Evolutionary conservation across 2,329 filamentous ascomycete genomes (phyloP).

Genomic region (Phoma sp.): DNA sequence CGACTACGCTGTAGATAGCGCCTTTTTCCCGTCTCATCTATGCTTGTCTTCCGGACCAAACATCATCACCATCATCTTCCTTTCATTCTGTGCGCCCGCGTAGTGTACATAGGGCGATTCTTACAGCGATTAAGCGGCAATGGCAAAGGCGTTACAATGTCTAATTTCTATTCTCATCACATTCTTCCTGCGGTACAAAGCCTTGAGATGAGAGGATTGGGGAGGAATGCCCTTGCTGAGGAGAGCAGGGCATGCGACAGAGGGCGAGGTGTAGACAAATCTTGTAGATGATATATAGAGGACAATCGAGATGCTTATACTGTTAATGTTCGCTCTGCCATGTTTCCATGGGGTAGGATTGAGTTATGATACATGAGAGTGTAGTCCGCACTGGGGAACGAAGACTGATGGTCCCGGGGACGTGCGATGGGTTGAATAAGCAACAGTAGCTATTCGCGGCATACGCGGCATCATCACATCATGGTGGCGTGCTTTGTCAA

Average conservation of each 20-base stretch:
- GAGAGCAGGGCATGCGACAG: background rate
- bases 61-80: background rate
- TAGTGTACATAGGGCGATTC: slow-evolving; percentile 18
- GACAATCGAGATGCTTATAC: slow-evolving; percentile 1
- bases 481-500: no score
- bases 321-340: background rate
- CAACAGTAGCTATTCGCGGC: no score
- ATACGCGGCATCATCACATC: no score
- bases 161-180: slow-evolving; percentile 15
- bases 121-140: slow-evolving; percentile 18
- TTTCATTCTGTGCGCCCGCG: slow-evolving; percentile 7
- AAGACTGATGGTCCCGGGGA: no score
- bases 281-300: slow-evolving; percentile 5
- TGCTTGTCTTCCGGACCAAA: background rate
- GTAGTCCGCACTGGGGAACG: no score
- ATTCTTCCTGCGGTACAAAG: background rate
- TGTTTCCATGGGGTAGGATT: no score
- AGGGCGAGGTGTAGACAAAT: background rate
- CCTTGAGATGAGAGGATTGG: no score
- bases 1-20: slow-evolving; percentile 9
- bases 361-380: no score
- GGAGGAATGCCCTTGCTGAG: background rate
- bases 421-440: no score
- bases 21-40: background rate
- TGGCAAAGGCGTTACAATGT: slow-evolving; percentile 11